phyloP scores from a whole-genome alignment of 2,329 filamentous ascomycete genomes.

The Penicillium sp. region DNA sequence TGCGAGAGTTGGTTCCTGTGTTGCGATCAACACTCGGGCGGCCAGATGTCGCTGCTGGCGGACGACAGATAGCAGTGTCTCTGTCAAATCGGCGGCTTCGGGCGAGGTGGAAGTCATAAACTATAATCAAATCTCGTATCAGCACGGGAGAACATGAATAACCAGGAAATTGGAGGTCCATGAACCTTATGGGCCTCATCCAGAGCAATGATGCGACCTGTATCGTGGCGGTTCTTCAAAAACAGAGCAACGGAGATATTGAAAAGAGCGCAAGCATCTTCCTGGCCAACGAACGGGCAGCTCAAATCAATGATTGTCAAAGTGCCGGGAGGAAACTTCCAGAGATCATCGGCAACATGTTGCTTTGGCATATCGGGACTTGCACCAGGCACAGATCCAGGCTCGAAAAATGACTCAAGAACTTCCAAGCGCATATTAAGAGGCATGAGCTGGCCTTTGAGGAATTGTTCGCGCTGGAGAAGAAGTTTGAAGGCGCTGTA shows the following conservation, averaged over 20 bases:
- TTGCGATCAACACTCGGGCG: not conserved
- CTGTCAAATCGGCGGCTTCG: not conserved
- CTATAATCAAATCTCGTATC: not conserved
- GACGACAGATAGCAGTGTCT: constrained; percentile 2
- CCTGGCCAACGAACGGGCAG: constrained; percentile 66
- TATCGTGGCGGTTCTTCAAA: constrained; percentile 51
- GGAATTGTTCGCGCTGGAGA: constrained; percentile 43
- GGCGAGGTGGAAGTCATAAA: not conserved
- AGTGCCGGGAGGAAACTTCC: constrained; percentile 22
- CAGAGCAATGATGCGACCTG: constrained; percentile 51
- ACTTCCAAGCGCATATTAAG: constrained; percentile 61
- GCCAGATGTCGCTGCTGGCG: constrained; percentile 5
- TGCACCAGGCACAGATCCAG: not conserved
- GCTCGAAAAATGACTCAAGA: constrained; percentile 62
- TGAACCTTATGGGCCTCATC: constrained; percentile 62
- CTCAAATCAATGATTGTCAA: constrained; percentile 69
- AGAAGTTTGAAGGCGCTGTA: constrained; percentile 46
- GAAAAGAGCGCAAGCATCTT: constrained; percentile 69
- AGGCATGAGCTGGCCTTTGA: constrained; percentile 51
- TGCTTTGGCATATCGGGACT: not conserved
- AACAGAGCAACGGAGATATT: constrained; percentile 68
- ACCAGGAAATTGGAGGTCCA: no score
- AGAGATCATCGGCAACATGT: constrained; percentile 13
- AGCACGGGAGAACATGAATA: not conserved
- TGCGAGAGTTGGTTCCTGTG: constrained; percentile 8